These are phyloP conservation scores for Bifiguratus adelaidae DNA, from an alignment of 192 early-diverging fungal genomes.

Conservation along the genomic window DNA sequence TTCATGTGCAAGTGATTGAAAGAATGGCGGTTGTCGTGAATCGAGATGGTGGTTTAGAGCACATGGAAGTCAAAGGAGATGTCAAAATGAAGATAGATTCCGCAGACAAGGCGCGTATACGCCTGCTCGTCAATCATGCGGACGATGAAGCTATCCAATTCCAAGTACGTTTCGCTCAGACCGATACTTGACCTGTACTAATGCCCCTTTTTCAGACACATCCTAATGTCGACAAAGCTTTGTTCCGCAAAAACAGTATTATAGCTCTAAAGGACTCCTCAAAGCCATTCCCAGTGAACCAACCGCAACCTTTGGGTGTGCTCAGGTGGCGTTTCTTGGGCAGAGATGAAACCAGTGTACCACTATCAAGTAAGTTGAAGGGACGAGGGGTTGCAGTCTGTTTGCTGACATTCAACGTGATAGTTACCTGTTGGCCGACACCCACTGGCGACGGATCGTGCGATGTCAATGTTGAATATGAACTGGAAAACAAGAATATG, in stretches of 20 bases:
- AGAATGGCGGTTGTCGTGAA: constrained; percentile 75
- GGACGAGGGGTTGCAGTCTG: neutral
- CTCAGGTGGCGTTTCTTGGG: constrained; percentile 85
- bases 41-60: constrained; percentile 85
- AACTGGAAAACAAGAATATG: constrained; percentile 65
- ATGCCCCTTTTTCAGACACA: constrained; percentile 58
- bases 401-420: neutral
- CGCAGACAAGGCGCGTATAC: constrained; percentile 45
- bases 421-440: constrained; percentile 97
- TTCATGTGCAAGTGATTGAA: constrained; percentile 85
- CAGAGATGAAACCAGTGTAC: constrained; percentile 72
- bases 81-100: constrained; percentile 74
- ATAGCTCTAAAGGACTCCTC: constrained; percentile 76
- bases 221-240: constrained; percentile 91
- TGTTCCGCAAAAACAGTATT: constrained; percentile 58
- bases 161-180: constrained; percentile 35
- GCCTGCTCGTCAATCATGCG: constrained; percentile 44
- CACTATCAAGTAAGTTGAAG: constrained; percentile 56
- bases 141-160: constrained; percentile 69
- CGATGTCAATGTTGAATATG: constrained; percentile 97
- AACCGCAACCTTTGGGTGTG: constrained; percentile 74
- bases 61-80: constrained; percentile 91
- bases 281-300: constrained; percentile 76
- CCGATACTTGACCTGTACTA: neutral
- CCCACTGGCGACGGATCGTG: constrained; percentile 75